Percentiles rank a stretch among this genome's conserved stretches.
These are phyloP conservation scores for Cymbidium sinense DNA, from an alignment of 106 monocot genomes.

Conservation along the genomic window DNA sequence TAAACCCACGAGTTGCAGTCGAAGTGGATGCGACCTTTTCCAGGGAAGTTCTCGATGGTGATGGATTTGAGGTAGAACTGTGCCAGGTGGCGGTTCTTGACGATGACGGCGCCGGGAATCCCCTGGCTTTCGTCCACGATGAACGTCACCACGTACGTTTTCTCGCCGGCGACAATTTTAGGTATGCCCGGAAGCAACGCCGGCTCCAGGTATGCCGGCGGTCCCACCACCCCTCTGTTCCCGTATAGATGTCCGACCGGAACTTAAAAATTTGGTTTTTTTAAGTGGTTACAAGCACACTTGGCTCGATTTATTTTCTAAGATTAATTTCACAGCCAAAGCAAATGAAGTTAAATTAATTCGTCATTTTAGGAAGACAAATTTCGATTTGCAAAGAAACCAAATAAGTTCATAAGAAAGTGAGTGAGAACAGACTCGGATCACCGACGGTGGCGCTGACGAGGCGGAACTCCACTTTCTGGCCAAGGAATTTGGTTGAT, in stretches of 20 bases:
- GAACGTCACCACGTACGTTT: constrained; percentile 21
- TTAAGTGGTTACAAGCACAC: no score
- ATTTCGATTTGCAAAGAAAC: no score
- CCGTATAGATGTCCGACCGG: not conserved
- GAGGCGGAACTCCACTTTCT: no score
- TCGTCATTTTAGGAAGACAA: no score
- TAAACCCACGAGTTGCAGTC: constrained; percentile 73
- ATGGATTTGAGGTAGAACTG: constrained; percentile 59
- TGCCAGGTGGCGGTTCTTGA: constrained; percentile 27
- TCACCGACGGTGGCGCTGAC: no score
- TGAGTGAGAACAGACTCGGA: no score
- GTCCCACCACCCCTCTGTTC: constrained; percentile 33
- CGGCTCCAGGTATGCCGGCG: constrained; percentile 2
- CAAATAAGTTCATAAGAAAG: no score
- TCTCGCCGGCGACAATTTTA: constrained; percentile 22
- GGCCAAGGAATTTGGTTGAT: no score
- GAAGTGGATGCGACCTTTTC: constrained; percentile 40
- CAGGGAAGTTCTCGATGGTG: constrained; percentile 42
- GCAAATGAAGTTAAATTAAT: no score
- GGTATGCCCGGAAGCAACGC: constrained; percentile 6
- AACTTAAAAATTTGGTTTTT: not conserved
- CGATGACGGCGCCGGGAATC: constrained; percentile 41
- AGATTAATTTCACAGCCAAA: no score
- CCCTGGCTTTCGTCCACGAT: constrained; percentile 25
- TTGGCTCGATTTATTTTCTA: no score